A percentile compares a stretch with the other conserved stretches of the same genome.
These are phyloP conservation scores for Sideroxylon spinosum DNA, from an alignment of 179 eudicot genomes.

Conservation along the genomic window DNA sequence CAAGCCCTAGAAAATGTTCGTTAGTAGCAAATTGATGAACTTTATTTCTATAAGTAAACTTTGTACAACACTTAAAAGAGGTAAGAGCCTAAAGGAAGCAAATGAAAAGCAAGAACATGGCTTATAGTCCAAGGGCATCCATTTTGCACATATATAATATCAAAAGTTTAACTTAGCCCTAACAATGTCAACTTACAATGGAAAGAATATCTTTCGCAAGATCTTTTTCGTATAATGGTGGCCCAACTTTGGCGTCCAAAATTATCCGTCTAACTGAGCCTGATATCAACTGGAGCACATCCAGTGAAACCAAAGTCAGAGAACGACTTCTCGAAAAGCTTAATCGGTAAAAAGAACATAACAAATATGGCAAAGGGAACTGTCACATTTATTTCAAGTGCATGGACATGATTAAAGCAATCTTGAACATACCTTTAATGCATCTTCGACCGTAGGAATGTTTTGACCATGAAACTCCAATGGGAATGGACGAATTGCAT, in stretches of 20 bases:
- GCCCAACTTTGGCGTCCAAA: conserved; percentile 91
- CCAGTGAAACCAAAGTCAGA: conserved; percentile 18
- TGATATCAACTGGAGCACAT: conserved; percentile 57
- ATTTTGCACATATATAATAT: neutral
- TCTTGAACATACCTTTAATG: conserved; percentile 55
- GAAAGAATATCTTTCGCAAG: conserved; percentile 74
- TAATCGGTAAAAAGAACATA: neutral
- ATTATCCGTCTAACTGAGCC: conserved; percentile 63
- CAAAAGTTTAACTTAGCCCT: neutral
- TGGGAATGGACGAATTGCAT: conserved; percentile 34
- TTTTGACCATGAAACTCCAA: conserved; percentile 37
- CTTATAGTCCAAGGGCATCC: neutral
- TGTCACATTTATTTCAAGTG: neutral
- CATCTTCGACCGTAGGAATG: conserved; percentile 68
- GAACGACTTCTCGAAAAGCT: conserved; percentile 16
- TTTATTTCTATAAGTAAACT: too few species aligned
- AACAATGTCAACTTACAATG: conserved; percentile 43
- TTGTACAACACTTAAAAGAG: too few species aligned
- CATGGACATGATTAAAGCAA: conserved; percentile 11
- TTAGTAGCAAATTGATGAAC: too few species aligned
- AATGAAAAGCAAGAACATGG: neutral
- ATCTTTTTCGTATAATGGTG: conserved; percentile 74
- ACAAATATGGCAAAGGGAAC: neutral
- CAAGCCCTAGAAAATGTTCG: too few species aligned
- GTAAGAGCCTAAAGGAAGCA: too few species aligned